Percentiles rank a stretch among this genome's conserved stretches.
These are phyloP conservation scores for Annona squamosa DNA, from an alignment of 164 flowering plant species.

Conservation along the genomic window DNA sequence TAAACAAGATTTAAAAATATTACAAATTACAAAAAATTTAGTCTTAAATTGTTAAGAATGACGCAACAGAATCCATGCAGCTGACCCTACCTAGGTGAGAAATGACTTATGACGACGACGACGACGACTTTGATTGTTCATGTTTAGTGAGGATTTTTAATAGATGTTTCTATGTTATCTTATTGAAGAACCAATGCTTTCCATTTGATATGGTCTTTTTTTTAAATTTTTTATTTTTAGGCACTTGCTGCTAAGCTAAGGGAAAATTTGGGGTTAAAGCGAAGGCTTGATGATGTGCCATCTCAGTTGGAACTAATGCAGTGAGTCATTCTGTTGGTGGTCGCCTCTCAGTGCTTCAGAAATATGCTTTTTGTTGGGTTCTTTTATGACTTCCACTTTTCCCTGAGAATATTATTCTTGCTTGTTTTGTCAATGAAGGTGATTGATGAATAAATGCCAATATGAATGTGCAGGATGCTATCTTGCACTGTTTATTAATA, in stretches of 20 bases:
- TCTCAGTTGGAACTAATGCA: constrained; percentile 66
- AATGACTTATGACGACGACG: not conserved
- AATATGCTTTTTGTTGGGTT: not conserved
- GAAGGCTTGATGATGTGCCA: constrained; percentile 60
- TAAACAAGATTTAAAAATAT: no score
- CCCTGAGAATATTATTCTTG: not conserved
- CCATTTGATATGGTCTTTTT: not conserved
- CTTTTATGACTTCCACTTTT: not conserved
- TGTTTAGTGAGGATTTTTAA: not conserved
- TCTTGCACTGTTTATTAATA: no score
- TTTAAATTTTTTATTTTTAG: constrained; percentile 22
- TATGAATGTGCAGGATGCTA: not conserved
- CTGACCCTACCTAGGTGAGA: not conserved
- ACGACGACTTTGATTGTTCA: not conserved
- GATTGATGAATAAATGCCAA: not conserved
- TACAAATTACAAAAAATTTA: no score
- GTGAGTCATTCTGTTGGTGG: constrained; percentile 31
- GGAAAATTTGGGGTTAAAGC: constrained; percentile 39
- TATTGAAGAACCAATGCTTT: not conserved
- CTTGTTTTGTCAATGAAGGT: not conserved
- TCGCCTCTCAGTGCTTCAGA: not conserved
- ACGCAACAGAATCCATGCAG: no score
- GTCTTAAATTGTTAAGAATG: no score
- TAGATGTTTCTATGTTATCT: not conserved
- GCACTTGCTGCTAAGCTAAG: constrained; percentile 56